Base-by-base conservation (phyloP, 2,329 filamentous ascomycete species). In the Emmonsiellopsis sp. region DNA sequence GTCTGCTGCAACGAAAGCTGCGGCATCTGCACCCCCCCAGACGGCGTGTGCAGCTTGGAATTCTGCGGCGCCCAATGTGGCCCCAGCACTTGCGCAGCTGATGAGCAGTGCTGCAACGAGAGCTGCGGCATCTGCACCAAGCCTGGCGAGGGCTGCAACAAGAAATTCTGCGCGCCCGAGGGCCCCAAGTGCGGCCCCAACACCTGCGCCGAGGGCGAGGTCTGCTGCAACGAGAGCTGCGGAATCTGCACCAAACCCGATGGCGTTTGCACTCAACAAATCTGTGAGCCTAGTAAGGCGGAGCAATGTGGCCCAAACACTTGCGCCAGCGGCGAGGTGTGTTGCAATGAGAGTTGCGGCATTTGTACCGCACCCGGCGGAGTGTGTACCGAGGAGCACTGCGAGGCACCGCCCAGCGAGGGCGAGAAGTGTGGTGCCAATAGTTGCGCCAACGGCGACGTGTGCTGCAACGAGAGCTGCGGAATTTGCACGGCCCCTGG, bases 391-490 rank as follows among this genome's bases (percentile, higher is more conserved):
- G 9, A 43, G 21, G 4, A 43, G 14, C 9, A 13, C n/a, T 43
- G 42, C 42, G 42, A 14, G 9, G 9, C 13, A 39, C 14, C 37
- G 37, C 37, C 37, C 5, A 17, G 2, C 3, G 36, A 39, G 36
- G 36, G 13, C 36, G n/a, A 9, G 42, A 42, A 36, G 21, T 51
- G 49, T n/a, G 49, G 49, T 5, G 5, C 37, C 5, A 50, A 31
- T 4, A 50, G 11, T 37, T 50, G 48, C 48, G 13, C 17, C 8
- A n/a, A n/a, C 8, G 48, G 37, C 10, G 21, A 50, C 3, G 34
- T 50, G n/a, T 50, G 48, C 48, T 50, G 48, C 5, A 50, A 50
- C 10, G 27, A 50, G 9, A 50, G 37, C 37, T 50, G 48, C 14
- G 48, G 48, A 6, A 42, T 50, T 6, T 50, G 48, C 40, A 50